Evolutionary conservation across 1,284 basidiomycete genomes (phyloP), one percentile per base, ranked within the genome.

Genomic region (Ustilago nuda): DNA sequence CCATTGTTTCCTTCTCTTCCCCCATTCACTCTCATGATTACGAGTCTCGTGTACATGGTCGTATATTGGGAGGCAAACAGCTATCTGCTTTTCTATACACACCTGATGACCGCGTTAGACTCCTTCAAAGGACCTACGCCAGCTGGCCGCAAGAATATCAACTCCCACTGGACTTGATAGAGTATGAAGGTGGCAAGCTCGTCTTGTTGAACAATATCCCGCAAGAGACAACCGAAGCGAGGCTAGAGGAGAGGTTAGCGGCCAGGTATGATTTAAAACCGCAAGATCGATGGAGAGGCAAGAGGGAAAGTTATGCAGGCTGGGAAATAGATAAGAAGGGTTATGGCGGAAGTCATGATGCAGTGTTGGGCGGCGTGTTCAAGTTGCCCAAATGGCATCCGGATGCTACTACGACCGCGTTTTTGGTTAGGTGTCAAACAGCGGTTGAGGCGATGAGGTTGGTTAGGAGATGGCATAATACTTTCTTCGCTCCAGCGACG

Each of bases 391-490:
- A 63, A 41, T 8, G 36, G 23, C 59, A 78, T 50, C n/a, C 17
- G 0, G 76, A 76, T 51, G 66, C 76, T 15, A 66, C 79, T 33
- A 73, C 73, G 8, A 48, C 68, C 37, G 59, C 33, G 30, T 77
- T 71, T 51, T 66, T 77, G 46, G 64, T 74, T 15, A 52, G 75
- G 15, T 73, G 71, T 66, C 57, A 71, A 54, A 65, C 64, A 11
- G 53, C 55, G 15, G 45, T 58, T 11, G 80, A 82, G 50, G 80
- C 80, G 2, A 62, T 65, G 61, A 73, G 80, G 13, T 68, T 82
- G 15, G 70, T 76, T 1, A 65, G 80, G 27, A 68, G 72, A n/a
- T 82, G 80, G 80, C 73, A 82, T 59, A 78, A 78, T 52, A 77
- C 73, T 33, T 78, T 66, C 37, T 82, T 71, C 56, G 63, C 72